Base-by-base conservation (phyloP, 257 asterid species). In the Petrea volubilis region DNA sequence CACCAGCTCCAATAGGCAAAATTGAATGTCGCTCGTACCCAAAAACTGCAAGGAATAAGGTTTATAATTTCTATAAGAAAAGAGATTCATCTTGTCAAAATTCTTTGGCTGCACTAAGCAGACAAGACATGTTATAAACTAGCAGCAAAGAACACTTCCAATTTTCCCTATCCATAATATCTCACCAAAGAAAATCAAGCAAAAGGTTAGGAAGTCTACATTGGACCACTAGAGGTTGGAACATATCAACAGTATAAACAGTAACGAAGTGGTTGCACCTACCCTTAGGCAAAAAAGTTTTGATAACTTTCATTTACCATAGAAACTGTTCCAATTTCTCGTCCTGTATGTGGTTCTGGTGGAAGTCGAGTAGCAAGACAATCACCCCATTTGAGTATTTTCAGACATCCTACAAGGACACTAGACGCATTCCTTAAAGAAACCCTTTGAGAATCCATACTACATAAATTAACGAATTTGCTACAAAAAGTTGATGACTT, bases 11-110 rank as follows among this genome's bases (percentile, higher is more conserved):
- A 46, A 92, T 82, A 7, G 99, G 98, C 98, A 92, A 88, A 74
- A 95, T 98, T 20, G 99, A 95, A 83, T 95, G 99, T 27, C 98
- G 98, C 77, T 88, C 98, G 71, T 90, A 95, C 13, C 96, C 98
- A 75, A 95, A 88, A 84, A 92, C 99, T 95, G 89, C 82, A 78
- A 74, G 60, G 53, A 29, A 41, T 21, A 66, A 23, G 53, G 11
- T 62, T 57, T 24, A 29, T 47, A 50, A 15, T 55, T 68, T 60
- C 56, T 3, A 15, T 4, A 64, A 68, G 67, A 33, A 63, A 33
- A 31, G 18, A 25, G 31, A 27, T 72, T 49, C n/a, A n/a, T 12
- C n/a, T 43, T 14, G 21, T 52, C 67, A 33, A 27, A 44, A 6
- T 2, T 47, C n/a, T 52, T 56, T 58, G 53, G 70, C 50, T 59